phyloP scores from a whole-genome alignment of 2,329 filamentous ascomycete species.

The Botrytis cinerea region DNA sequence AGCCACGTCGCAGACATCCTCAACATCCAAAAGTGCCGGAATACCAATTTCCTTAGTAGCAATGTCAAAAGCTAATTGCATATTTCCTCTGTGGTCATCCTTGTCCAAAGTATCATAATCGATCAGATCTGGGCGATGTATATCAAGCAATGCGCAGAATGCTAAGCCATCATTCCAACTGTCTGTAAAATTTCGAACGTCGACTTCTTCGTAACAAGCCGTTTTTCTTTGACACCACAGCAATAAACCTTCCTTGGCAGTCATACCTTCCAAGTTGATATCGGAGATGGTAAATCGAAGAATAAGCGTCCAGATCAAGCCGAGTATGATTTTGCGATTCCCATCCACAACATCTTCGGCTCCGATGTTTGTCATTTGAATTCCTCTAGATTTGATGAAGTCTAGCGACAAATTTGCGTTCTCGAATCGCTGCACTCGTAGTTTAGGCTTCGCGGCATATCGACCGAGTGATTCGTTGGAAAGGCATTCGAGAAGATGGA shows the following conservation, averaged over 20 bases:
- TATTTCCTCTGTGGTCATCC: conserved; percentile 90
- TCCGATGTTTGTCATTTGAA: conserved; percentile 98
- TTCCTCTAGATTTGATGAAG: conserved; percentile 86
- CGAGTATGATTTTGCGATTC: conserved; percentile 95
- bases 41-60: conserved; percentile 96
- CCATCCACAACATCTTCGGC: conserved; percentile 98
- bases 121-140: conserved; percentile 94
- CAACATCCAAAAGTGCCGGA: conserved; percentile 90
- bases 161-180: conserved; percentile 98
- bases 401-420: conserved; percentile 96
- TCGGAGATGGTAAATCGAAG: conserved; percentile 97
- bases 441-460: conserved; percentile 93
- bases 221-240: conserved; percentile 99
- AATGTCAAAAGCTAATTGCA: conserved; percentile 97
- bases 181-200: conserved; percentile 89
- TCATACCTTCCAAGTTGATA: conserved; percentile 97
- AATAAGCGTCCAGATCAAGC: conserved; percentile 98
- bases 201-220: conserved; percentile 95
- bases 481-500: conserved; percentile 95
- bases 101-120: conserved; percentile 96
- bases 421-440: conserved; percentile 95
- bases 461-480: conserved; percentile 92
- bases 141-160: conserved; percentile 94
- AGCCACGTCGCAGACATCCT: conserved; percentile 95
- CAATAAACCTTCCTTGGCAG: conserved; percentile 90